Percentiles rank a stretch among this genome's conserved stretches.
Evolutionary conservation across 2,329 filamentous ascomycete species (phyloP).

Genomic region (Beauveria caledonica): DNA sequence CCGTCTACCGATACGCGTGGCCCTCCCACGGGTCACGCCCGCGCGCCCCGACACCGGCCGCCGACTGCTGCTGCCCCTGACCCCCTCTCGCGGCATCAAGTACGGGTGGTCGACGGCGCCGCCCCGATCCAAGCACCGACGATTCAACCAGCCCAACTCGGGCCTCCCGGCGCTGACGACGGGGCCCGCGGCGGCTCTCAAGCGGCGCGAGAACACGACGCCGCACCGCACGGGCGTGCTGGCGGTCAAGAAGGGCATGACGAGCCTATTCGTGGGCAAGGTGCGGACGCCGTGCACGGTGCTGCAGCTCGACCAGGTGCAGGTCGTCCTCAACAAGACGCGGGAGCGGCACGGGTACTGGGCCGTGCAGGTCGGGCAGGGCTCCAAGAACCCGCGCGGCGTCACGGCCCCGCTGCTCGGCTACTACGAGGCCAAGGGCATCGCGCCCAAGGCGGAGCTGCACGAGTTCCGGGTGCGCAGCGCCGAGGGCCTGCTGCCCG

Average conservation of each 20-base stretch:
- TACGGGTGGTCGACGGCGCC: constrained; percentile 54
- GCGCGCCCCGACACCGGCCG: constrained; percentile 23
- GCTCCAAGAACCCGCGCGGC: constrained; percentile 65
- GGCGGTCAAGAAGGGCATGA: constrained; percentile 93
- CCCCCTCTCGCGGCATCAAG: constrained; percentile 41
- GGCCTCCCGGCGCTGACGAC: constrained; percentile 49
- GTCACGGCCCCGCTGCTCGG: constrained; percentile 77
- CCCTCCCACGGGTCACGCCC: constrained; percentile 29
- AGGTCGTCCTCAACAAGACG: constrained; percentile 84
- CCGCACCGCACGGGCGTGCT: constrained; percentile 71
- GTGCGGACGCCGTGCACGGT: constrained; percentile 80
- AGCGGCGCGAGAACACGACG: constrained; percentile 49
- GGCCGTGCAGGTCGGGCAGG: constrained; percentile 82
- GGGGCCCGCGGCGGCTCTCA: constrained; percentile 52
- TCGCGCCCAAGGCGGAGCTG: constrained; percentile 76
- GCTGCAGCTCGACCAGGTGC: constrained; percentile 84
- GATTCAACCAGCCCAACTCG: constrained; percentile 51
- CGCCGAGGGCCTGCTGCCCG: constrained; percentile 61
- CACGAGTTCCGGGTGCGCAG: constrained; percentile 80
- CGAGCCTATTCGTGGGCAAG: constrained; percentile 74
- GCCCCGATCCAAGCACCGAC: constrained; percentile 42
- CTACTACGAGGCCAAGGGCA: constrained; percentile 74
- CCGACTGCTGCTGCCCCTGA: constrained; percentile 37
- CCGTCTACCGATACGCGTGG: constrained; percentile 36
- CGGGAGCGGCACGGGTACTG: constrained; percentile 77